These are phyloP conservation scores for Globisporangium acanthophoron DNA, from an alignment of 352 stramenopile genomes.

Conservation along the genomic window DNA sequence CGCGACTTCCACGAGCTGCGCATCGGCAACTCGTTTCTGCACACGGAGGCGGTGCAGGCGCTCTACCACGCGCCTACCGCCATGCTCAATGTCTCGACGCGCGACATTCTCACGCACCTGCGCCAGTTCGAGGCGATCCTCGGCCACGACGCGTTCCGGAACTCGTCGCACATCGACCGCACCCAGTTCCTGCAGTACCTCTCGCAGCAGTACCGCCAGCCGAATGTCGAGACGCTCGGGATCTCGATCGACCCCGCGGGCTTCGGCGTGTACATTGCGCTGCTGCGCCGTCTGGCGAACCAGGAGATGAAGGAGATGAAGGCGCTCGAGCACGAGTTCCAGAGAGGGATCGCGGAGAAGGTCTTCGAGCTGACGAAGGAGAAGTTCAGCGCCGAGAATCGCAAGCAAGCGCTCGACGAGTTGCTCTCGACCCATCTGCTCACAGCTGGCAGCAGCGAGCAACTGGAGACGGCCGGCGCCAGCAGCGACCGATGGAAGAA, in stretches of 20 bases:
- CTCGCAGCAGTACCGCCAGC: conserved; percentile 57
- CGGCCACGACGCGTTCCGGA: conserved; percentile 58
- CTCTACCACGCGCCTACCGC: conserved; percentile 41
- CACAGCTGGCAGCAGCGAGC: neutral
- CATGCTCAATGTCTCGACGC: conserved; percentile 57
- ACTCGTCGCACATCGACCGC: conserved; percentile 51
- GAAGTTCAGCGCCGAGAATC: conserved; percentile 81
- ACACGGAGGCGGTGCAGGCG: conserved; percentile 72
- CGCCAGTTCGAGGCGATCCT: conserved; percentile 63
- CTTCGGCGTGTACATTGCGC: conserved; percentile 74
- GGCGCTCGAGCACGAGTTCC: conserved; percentile 73
- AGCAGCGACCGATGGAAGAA: neutral
- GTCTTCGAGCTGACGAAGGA: conserved; percentile 83
- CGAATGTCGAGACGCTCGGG: conserved; percentile 57
- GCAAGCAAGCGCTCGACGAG: conserved; percentile 62
- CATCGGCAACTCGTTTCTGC: conserved; percentile 76
- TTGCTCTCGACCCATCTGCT: conserved; percentile 29
- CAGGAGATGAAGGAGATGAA: conserved; percentile 82
- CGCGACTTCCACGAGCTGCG: conserved; percentile 57
- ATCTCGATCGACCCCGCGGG: conserved; percentile 53
- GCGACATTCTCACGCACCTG: conserved; percentile 58
- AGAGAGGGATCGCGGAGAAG: conserved; percentile 66
- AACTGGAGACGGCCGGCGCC: neutral
- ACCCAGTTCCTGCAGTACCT: conserved; percentile 71
- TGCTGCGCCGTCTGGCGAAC: conserved; percentile 67